A percentile compares a stretch with the other conserved stretches of the same genome.
phyloP scores from a whole-genome alignment of 108 stramenopile species.

The Cyclotella cryptica region DNA sequence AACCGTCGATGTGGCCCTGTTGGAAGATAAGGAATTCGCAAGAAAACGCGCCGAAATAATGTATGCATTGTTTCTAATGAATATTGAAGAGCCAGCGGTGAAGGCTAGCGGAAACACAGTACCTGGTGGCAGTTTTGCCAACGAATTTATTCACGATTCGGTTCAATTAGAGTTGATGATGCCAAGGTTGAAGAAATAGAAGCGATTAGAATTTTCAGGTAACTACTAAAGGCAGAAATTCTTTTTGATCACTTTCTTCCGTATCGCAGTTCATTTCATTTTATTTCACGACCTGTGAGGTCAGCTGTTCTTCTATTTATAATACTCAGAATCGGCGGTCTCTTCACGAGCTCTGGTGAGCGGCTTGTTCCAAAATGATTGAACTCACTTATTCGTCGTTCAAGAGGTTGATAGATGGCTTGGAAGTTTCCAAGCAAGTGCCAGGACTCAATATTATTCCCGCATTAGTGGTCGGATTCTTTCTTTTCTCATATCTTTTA shows the following conservation, averaged over 20 bases:
- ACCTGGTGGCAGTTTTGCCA: conserved; percentile 67
- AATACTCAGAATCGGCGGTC: not conserved
- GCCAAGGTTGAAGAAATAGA: conserved; percentile 30
- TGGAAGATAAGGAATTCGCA: conserved; percentile 55
- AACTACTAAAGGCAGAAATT: too few species aligned
- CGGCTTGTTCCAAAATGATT: not conserved
- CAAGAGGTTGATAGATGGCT: not conserved
- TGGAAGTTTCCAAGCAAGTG: not conserved
- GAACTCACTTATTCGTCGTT: not conserved
- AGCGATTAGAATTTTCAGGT: too few species aligned
- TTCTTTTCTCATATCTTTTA: conserved; percentile 14
- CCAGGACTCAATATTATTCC: not conserved
- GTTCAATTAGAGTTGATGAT: conserved; percentile 42
- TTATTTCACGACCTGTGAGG: conserved; percentile 4
- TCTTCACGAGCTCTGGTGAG: not conserved
- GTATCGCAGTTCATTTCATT: conserved; percentile 4
- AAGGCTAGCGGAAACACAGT: conserved; percentile 57
- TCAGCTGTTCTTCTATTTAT: conserved; percentile 6
- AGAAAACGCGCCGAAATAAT: conserved; percentile 82
- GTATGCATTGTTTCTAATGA: conserved; percentile 71
- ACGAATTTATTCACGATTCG: conserved; percentile 72
- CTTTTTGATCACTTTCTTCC: too few species aligned
- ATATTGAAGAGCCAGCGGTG: conserved; percentile 73
- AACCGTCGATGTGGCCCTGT: conserved; percentile 40
- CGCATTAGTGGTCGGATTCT: not conserved